Conservation (phyloP, 2,329 filamentous ascomycete species). For the Cercospora sesami region DNA sequence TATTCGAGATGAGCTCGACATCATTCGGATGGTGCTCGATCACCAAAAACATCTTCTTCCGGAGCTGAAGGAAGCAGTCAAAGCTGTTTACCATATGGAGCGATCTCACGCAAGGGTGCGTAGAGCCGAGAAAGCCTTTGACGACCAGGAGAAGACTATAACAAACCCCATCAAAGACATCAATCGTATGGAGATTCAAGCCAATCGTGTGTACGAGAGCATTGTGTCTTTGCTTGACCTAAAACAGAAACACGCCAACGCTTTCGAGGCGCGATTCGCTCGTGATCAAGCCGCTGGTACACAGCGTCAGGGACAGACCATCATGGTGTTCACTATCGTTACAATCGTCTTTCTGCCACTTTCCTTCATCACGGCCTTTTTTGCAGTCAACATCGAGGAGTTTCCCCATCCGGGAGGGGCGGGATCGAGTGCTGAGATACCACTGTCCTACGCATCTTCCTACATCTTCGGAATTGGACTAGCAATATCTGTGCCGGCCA, state of each 20-base stretch:
- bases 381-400: conserved; percentile 56
- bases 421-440: conserved; percentile 29
- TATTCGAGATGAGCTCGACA: conserved; percentile 66
- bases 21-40: conserved; percentile 57
- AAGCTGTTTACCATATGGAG: conserved; percentile 41
- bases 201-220: conserved; percentile 59
- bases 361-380: conserved; percentile 57
- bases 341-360: conserved; percentile 60
- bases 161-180: conserved; percentile 53
- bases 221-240: conserved; percentile 65
- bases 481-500: conserved; percentile 50
- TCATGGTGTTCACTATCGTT: conserved; percentile 62
- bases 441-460: conserved; percentile 52
- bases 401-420: conserved; percentile 43
- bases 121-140: conserved; percentile 53
- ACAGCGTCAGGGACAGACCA: conserved; percentile 57
- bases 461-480: conserved; percentile 59
- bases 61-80: conserved; percentile 50
- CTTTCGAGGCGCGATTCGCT: conserved; percentile 63
- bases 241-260: conserved; percentile 69
- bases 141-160: conserved; percentile 59
- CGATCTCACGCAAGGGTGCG: conserved; percentile 40
- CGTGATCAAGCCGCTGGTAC: conserved; percentile 63
- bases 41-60: conserved; percentile 52
- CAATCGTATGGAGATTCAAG: conserved; percentile 64